Evolutionary conservation across 257 asterid genomes (phyloP).

Genomic region (Forsythia viridissima): DNA sequence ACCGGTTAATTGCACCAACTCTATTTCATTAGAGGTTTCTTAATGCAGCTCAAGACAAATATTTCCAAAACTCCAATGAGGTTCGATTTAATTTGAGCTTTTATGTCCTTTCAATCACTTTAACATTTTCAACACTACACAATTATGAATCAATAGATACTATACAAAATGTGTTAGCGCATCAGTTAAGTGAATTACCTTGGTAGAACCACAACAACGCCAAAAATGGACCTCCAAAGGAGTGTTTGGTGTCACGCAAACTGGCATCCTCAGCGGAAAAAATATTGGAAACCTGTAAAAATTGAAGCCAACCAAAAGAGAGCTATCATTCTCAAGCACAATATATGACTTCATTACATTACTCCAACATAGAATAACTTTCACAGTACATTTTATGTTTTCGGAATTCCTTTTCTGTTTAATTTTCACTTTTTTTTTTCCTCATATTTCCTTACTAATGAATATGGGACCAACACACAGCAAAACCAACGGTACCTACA

Average conservation of each 20-base stretch:
- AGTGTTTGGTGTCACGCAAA: conserved; percentile 54
- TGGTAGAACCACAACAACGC: conserved; percentile 91
- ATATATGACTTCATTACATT: neutral
- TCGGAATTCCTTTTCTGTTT: neutral
- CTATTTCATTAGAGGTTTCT: neutral
- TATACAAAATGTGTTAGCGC: neutral
- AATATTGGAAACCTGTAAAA: conserved; percentile 86
- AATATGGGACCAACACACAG: neutral
- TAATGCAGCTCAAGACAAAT: neutral
- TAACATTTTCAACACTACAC: neutral
- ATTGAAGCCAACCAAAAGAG: conserved; percentile 4
- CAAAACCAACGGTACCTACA: neutral
- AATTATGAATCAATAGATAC: neutral
- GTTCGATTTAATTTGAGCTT: neutral
- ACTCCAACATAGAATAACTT: neutral
- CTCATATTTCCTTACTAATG: neutral
- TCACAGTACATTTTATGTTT: conserved; percentile 1
- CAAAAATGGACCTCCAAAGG: conserved; percentile 83
- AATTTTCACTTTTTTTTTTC: neutral
- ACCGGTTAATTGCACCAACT: neutral
- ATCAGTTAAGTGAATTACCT: conserved; percentile 48
- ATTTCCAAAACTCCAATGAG: neutral
- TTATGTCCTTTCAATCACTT: neutral
- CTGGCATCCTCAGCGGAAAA: conserved; percentile 86
- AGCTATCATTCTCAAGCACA: conserved; percentile 16